Percentiles rank a stretch among this genome's conserved stretches.
phyloP scores from a whole-genome alignment of 1,284 basidiomycete species.

The Fomitopsis schrenkii region DNA sequence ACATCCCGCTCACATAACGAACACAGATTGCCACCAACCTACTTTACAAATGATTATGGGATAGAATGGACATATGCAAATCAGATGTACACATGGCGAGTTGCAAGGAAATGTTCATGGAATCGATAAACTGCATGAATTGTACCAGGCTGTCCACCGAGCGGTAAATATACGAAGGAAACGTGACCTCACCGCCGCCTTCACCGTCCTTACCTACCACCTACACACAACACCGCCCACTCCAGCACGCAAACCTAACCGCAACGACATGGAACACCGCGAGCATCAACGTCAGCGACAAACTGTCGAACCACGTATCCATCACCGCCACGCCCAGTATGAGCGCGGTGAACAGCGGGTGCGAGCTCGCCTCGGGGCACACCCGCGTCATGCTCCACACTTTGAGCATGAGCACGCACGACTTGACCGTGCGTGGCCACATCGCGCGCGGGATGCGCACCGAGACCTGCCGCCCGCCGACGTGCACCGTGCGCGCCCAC shows the following conservation, averaged over 20 bases:
- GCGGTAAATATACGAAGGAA: neutral
- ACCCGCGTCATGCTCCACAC: slow-evolving; percentile 31
- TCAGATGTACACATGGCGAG: too few species aligned
- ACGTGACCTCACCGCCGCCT: neutral
- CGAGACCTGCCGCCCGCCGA: slow-evolving; percentile 11
- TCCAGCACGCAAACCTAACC: slow-evolving; percentile 16
- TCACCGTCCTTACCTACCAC: neutral
- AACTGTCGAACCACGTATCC: slow-evolving; percentile 42
- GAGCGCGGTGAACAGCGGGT: slow-evolving; percentile 14
- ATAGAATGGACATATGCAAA: too few species aligned
- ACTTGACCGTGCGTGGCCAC: slow-evolving; percentile 25
- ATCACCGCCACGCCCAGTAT: slow-evolving; percentile 36
- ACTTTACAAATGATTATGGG: too few species aligned
- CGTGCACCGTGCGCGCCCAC: slow-evolving; percentile 3
- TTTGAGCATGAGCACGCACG: slow-evolving; percentile 37
- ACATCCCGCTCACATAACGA: too few species aligned
- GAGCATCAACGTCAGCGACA: slow-evolving; percentile 34
- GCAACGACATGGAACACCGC: slow-evolving; percentile 35
- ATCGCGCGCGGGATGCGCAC: slow-evolving; percentile 13
- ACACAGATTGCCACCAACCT: too few species aligned
- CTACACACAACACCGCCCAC: slow-evolving; percentile 6
- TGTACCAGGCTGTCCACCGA: neutral
- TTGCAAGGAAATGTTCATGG: too few species aligned
- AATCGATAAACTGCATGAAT: too few species aligned
- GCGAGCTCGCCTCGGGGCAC: slow-evolving; percentile 22